Conservation (phyloP, 2,329 filamentous ascomycete genomes). For the Pseudogymnoascus sp. region DNA sequence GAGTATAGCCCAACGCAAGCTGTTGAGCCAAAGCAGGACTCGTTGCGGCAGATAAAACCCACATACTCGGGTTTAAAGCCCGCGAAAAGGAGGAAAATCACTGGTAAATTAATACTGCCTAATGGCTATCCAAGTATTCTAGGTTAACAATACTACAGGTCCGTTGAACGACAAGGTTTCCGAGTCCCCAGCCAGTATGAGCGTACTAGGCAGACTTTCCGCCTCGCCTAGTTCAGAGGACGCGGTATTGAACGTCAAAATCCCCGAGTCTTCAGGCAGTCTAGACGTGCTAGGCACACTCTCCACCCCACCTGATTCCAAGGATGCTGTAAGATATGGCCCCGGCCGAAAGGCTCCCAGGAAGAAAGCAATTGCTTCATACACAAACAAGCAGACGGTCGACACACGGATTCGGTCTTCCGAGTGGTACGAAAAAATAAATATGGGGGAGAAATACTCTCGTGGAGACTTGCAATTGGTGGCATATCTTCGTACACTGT, state of each 20-base stretch:
- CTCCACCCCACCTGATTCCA: background rate
- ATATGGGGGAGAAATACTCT: slow-evolving; percentile 10
- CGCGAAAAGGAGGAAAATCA: background rate
- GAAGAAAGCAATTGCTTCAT: slow-evolving; percentile 6
- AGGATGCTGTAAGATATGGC: slow-evolving; percentile 4
- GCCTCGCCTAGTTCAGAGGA: background rate
- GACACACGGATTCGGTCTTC: slow-evolving; percentile 8
- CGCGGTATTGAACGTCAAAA: background rate
- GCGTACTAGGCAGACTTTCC: background rate
- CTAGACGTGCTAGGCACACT: background rate
- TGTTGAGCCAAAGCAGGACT: background rate
- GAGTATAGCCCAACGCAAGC: background rate
- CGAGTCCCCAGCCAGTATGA: background rate
- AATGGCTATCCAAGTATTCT: background rate
- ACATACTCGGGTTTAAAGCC: background rate
- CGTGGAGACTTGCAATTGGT: slow-evolving; percentile 12
- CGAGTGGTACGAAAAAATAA: slow-evolving; percentile 14
- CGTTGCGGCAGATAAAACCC: background rate
- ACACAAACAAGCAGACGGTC: slow-evolving; percentile 3
- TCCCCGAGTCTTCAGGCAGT: background rate
- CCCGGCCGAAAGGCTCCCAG: slow-evolving; percentile 7
- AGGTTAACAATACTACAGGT: background rate
- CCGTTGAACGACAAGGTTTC: background rate
- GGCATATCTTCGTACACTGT: slow-evolving; percentile 12
- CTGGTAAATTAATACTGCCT: background rate